Conservation (phyloP, 306 rosid species). For the Spatholobus suberectus region DNA sequence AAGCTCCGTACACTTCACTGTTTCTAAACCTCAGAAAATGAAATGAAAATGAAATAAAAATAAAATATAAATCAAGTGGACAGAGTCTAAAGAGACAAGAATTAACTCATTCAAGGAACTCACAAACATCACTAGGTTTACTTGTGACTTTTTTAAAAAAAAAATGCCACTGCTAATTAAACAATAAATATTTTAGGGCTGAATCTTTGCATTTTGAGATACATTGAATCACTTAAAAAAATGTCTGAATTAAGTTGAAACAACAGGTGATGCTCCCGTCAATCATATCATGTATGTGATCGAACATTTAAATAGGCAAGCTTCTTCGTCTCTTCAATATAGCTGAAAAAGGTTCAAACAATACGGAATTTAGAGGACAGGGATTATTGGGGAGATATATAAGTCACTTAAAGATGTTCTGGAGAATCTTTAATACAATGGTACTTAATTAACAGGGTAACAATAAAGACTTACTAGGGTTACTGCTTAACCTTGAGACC, state of each 20-base stretch:
- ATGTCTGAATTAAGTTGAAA: constrained; percentile 29
- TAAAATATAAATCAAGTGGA: not conserved
- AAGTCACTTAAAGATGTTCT: constrained; percentile 8
- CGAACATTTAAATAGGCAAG: constrained; percentile 29
- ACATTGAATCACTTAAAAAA: not conserved
- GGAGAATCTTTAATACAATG: not conserved
- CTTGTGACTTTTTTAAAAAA: not conserved
- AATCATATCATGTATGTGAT: constrained; percentile 10
- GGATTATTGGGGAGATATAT: not conserved
- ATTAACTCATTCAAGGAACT: not conserved
- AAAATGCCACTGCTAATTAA: constrained; percentile 17
- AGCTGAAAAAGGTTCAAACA: constrained; percentile 25
- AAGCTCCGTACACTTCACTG: not conserved
- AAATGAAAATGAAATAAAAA: too few relatives aligned
- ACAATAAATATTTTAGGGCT: not conserved
- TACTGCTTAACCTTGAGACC: constrained; percentile 74
- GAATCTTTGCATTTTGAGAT: not conserved
- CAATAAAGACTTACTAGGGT: constrained; percentile 44
- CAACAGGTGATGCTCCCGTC: constrained; percentile 23
- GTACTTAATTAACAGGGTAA: not conserved
- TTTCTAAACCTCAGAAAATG: not conserved
- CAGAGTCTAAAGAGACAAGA: not conserved
- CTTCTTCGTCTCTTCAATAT: constrained; percentile 17
- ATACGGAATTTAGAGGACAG: not conserved
- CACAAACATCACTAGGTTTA: constrained; percentile 12